phyloP scores from a whole-genome alignment of 768 basidiomycete species.

The Mycena leptocephala region DNA sequence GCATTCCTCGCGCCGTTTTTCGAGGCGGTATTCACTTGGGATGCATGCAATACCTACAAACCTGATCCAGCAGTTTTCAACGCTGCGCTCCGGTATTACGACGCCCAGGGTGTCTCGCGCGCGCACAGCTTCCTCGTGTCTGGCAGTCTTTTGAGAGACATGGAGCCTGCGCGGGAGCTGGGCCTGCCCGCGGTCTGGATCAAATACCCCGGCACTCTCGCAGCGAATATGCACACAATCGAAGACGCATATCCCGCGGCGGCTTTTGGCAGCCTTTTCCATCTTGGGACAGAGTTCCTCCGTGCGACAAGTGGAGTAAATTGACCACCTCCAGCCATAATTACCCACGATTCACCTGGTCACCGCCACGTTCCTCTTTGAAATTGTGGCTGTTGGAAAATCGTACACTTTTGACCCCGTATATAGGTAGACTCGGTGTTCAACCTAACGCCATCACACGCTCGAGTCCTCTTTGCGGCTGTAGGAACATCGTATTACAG shows the following conservation, averaged over 20 bases:
- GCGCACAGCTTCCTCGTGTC: neutral
- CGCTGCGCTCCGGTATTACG: neutral
- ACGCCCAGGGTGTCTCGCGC: neutral
- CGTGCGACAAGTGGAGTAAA: too few species aligned
- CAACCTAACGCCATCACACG: too few species aligned
- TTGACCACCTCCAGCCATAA: too few species aligned
- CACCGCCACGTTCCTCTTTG: too few species aligned
- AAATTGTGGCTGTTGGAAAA: too few species aligned
- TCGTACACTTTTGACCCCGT: too few species aligned
- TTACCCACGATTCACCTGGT: too few species aligned
- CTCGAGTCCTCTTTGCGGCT: too few species aligned
- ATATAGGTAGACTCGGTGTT: too few species aligned
- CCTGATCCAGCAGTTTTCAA: neutral
- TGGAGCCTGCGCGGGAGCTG: slow-evolving; percentile 16
- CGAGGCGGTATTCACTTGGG: slow-evolving; percentile 1
- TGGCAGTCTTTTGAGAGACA: neutral
- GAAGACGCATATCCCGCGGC: neutral
- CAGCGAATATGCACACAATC: neutral
- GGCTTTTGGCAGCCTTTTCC: neutral
- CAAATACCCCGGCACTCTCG: neutral
- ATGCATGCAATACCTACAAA: neutral
- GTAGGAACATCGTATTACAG: too few species aligned
- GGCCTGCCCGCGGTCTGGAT: slow-evolving; percentile 7
- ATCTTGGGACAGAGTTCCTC: neutral
- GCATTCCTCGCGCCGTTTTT: neutral